These are phyloP conservation scores for Aspergillus tubingensis DNA, from an alignment of 2,329 filamentous ascomycete genomes.

Conservation along the genomic window DNA sequence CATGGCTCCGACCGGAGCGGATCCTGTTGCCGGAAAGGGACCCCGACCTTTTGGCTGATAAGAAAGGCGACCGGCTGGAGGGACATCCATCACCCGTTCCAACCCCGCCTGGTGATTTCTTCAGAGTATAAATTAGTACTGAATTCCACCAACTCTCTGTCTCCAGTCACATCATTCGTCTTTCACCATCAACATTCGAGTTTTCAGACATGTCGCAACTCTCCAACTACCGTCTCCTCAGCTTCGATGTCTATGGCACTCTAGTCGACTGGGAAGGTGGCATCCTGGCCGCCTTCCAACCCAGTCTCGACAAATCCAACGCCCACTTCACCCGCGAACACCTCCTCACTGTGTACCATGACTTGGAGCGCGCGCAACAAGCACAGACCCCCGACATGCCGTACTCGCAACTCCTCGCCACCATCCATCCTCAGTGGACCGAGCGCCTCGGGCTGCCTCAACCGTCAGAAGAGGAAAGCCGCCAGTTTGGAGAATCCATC, in stretches of 20 bases:
- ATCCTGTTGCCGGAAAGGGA: neutral
- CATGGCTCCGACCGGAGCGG: neutral
- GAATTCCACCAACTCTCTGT: too few relatives aligned
- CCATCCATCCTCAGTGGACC: slow-evolving; percentile 35
- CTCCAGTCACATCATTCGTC: neutral
- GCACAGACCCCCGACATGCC: slow-evolving; percentile 55
- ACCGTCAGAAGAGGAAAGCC: slow-evolving; percentile 39
- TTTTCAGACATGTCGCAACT: slow-evolving; percentile 26
- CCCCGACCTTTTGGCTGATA: too few relatives aligned
- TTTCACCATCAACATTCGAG: neutral
- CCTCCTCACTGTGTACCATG: slow-evolving; percentile 27
- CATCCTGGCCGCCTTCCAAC: slow-evolving; percentile 56
- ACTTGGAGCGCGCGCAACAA: slow-evolving; percentile 53
- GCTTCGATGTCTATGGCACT: slow-evolving; percentile 80
- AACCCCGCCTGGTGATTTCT: neutral
- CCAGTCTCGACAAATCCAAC: slow-evolving; percentile 43
- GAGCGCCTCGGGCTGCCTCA: slow-evolving; percentile 27
- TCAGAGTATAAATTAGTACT: neutral
- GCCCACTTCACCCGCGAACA: slow-evolving; percentile 36
- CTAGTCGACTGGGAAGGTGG: slow-evolving; percentile 77
- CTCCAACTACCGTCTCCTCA: slow-evolving; percentile 55
- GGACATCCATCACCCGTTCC: neutral
- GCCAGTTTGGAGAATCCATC: slow-evolving; percentile 52
- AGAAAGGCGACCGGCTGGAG: neutral
- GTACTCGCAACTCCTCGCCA: slow-evolving; percentile 63